Base-by-base conservation (phyloP, 2,329 filamentous ascomycete genomes). In the Acrocalymma vagum region DNA sequence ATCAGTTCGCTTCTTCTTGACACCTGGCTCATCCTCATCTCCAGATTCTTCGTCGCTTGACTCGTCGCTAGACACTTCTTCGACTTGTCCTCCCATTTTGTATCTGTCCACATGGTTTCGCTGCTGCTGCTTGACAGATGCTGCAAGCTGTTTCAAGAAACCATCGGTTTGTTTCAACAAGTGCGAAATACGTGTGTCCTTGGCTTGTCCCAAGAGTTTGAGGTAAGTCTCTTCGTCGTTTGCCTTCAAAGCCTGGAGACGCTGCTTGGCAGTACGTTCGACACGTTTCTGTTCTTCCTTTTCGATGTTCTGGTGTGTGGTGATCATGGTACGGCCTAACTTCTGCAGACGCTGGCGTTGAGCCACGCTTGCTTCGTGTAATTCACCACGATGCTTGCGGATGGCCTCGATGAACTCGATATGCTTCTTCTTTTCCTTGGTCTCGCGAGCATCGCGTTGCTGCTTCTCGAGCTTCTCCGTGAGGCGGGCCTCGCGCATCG, bases 391-490 rank as follows among this genome's bases (percentile, higher is more conserved):
- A 69, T 96, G 93, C 53, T 84, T 86, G 55, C 90, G 81, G 36
- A 99, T 90, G 23, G 92, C 88, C 51, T 90, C 85, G 43, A 99
- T 80, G 72, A 95, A 96, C 68, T 97, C 93, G 46, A 81, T 83
- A 65, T 97, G 93, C 75, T 95, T 96, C 84, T 95, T 94, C 84
- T 95, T 96, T 75, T 99, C 94, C 50, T 95, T 89, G 54, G 88
- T 90, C 75, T 97, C 93, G 43, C 94, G 88, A 27, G 92, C 93
- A 70, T 97, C 93, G 42, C 94, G 90, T 69, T 99, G 94, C 70
- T 99, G 92, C 76, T 97, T 97, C 82, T 99, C 94, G 2, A 99
- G 84, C 73, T 96, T 99, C 81, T 99, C 94, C 0, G 94, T 99
- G 54, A 99, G 95, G 42, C 93, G 87, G 41, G 94, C 94, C 73